Base-by-base conservation (phyloP, 2,329 filamentous ascomycete species). In the Thyridium curvatum region DNA sequence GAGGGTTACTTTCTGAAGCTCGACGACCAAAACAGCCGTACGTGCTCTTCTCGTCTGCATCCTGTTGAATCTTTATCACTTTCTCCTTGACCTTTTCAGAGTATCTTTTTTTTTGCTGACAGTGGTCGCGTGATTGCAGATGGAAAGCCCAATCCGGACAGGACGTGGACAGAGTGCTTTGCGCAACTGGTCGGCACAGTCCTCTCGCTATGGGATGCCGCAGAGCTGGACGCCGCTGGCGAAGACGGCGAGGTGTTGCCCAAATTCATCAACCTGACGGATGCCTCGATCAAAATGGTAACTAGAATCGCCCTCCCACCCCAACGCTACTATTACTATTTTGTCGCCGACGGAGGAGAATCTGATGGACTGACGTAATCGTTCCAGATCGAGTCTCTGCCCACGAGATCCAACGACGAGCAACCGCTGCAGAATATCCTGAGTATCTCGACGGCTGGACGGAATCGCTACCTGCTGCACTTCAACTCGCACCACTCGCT, bases 231-330 rank as follows among this genome's bases (percentile, higher is more conserved):
- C 65, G 81, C 80, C 30, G 90, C 87, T 12, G 88, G 86, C 29
- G 83, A 88, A 51, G 80, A 93, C 52, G 85, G 72, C 30, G 65
- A 72, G 46, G 60, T 71, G 5, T 49, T 65, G 34, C 57, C 64
- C 32, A 66, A 66, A 43, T 98, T 96, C 59, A 90, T 98, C 60
- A 98, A 98, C 56, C 66, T 98, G 43, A 94, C 93, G 7, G 93
- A 98, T 72, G 93, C 93, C 15, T 95, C 93, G 0, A 89, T 98
- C 52, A 95, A 94, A 63, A 96, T 97, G 89, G 93, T 96, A 73
- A 50, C 63, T 47, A 34, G 28, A 26, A 26, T 18, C 30, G 8
- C n/a, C 16, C 8, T 32, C 34, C n/a, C 17, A 8, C 16, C 12
- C 12, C 14, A 32, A 9, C 32, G 28, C 29, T 29, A 30, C 35